phyloP scores from a whole-genome alignment of 148 eudicot genomes.

The Euryodendron excelsum region DNA sequence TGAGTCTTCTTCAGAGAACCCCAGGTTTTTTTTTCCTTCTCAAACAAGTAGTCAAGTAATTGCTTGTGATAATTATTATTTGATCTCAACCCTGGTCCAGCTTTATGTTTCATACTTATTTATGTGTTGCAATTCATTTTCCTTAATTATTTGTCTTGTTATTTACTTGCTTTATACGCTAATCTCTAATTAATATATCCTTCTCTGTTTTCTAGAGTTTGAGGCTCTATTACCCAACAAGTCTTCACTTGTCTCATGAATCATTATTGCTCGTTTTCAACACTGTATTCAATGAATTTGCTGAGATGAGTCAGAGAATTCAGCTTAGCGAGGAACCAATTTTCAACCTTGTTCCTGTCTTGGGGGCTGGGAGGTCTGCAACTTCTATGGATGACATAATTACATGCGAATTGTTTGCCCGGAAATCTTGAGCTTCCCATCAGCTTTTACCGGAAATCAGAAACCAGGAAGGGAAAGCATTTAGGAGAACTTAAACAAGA shows the following conservation, averaged over 20 bases:
- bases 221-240: slow-evolving; percentile 63
- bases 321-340: slow-evolving; percentile 35
- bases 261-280: slow-evolving; percentile 43
- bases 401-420: slow-evolving; percentile 74
- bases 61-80: background rate
- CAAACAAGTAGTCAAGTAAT: background rate
- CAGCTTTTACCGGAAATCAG: background rate
- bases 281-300: slow-evolving; percentile 46
- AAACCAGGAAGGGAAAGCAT: background rate
- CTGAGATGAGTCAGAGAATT: slow-evolving; percentile 34
- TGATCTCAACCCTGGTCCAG: background rate
- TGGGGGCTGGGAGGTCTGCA: slow-evolving; percentile 62
- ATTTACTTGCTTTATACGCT: background rate
- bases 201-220: slow-evolving; percentile 42
- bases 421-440: slow-evolving; percentile 30
- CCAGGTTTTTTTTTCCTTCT: too few relatives aligned
- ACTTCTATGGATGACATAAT: slow-evolving; percentile 57
- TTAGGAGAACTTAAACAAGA: too few relatives aligned
- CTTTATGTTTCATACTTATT: background rate
- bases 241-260: slow-evolving; percentile 42
- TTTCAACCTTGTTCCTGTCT: slow-evolving; percentile 81
- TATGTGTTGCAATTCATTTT: background rate
- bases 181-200: background rate
- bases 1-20: too few relatives aligned
- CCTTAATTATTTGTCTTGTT: background rate